Evolutionary conservation across 306 rosid species (phyloP).

Genomic region (Ormosia emarginata): DNA sequence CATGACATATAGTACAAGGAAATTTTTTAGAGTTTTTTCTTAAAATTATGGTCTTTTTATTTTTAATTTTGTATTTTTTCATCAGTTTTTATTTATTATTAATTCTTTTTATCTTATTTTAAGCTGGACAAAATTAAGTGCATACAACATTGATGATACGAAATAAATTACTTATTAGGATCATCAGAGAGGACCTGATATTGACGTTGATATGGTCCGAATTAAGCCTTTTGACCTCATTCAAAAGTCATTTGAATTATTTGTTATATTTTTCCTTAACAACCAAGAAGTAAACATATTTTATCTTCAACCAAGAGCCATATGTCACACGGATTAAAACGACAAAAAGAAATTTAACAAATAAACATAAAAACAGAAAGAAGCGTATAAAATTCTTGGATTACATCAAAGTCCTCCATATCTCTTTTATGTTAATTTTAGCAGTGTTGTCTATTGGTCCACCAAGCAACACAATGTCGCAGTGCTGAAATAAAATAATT

Average conservation of each 20-base stretch:
- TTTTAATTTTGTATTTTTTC: too few species aligned
- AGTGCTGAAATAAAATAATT: too few species aligned
- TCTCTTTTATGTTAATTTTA: not conserved
- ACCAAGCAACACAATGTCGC: not conserved
- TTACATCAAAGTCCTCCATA: not conserved
- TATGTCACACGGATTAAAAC: not conserved
- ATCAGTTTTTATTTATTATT: too few species aligned
- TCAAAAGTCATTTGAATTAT: not conserved
- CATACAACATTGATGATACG: too few species aligned
- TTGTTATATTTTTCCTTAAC: not conserved
- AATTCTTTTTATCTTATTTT: too few species aligned
- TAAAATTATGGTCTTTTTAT: too few species aligned
- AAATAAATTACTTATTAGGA: too few species aligned
- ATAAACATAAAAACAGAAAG: not conserved
- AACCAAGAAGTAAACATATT: not conserved
- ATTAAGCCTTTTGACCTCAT: not conserved
- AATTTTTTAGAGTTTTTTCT: too few species aligned
- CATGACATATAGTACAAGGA: too few species aligned
- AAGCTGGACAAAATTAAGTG: too few species aligned
- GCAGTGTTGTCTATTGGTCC: not conserved
- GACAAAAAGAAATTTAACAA: not conserved
- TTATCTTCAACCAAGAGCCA: not conserved
- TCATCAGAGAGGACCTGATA: too few species aligned
- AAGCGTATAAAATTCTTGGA: not conserved
- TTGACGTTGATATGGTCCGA: too few species aligned